Evolutionary conservation across 169 alveolate species (phyloP).

Genomic region (Plasmodium yoelii): DNA sequence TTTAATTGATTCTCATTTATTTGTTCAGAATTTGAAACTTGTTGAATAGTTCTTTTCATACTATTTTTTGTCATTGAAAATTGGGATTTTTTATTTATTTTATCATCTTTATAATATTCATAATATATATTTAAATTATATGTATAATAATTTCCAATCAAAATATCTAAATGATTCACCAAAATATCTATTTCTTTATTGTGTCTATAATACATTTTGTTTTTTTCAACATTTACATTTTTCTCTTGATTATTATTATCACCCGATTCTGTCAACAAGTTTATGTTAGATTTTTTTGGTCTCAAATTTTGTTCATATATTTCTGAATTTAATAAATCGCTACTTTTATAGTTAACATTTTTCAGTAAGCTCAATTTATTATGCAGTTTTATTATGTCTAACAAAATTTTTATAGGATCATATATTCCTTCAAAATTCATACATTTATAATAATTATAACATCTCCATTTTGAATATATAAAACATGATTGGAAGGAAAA

Average conservation of each 20-base stretch:
- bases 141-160: constrained; percentile 27
- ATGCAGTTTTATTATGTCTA: constrained; percentile 39
- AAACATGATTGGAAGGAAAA: constrained; percentile 44
- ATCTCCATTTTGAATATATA: constrained; percentile 29
- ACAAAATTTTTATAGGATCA: constrained; percentile 24
- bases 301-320: not conserved
- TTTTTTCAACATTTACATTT: not conserved
- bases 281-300: not conserved
- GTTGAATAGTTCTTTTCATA: not conserved
- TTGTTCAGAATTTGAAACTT: not conserved
- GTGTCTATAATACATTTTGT: constrained; percentile 30
- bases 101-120: constrained; percentile 10
- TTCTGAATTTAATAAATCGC: not conserved
- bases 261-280: not conserved
- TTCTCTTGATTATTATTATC: not conserved
- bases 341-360: no score
- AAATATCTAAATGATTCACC: constrained; percentile 50
- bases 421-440: constrained; percentile 34
- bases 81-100: not conserved
- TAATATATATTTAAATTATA: constrained; percentile 40
- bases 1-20: not conserved
- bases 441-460: constrained; percentile 37
- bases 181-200: constrained; percentile 40
- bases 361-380: constrained; percentile 1
- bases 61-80: not conserved